phyloP scores from a whole-genome alignment of 2,329 filamentous ascomycete genomes.

The Aspergillus luchuensis region DNA sequence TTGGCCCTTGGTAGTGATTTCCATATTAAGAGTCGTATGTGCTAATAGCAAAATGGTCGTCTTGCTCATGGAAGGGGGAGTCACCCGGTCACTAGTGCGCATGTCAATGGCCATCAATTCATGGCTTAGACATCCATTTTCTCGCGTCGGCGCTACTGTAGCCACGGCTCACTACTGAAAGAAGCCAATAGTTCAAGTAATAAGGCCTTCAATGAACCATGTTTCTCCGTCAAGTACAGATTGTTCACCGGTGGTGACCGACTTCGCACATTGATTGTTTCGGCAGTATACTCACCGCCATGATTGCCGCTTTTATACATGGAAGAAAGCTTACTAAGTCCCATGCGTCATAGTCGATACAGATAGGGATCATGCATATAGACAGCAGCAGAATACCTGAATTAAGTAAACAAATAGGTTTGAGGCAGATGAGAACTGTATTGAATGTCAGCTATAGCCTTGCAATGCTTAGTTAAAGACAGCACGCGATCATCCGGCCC shows the following conservation, averaged over 20 bases:
- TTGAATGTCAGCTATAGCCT: neutral
- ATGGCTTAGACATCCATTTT: too few relatives aligned
- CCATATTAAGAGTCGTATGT: too few relatives aligned
- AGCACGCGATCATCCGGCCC: constrained; percentile 12
- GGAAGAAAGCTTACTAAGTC: neutral
- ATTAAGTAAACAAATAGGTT: neutral
- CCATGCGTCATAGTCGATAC: neutral
- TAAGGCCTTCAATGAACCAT: too few relatives aligned
- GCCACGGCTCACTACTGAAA: too few relatives aligned
- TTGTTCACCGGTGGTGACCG: neutral
- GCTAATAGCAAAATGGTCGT: too few relatives aligned
- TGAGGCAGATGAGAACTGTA: neutral
- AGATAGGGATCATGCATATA: neutral
- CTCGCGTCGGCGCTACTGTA: too few relatives aligned
- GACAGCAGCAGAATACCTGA: neutral
- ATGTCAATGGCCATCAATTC: too few relatives aligned
- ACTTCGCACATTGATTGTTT: neutral
- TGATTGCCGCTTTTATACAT: neutral
- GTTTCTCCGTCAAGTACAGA: neutral
- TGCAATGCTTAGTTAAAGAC: neutral
- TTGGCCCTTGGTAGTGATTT: too few relatives aligned
- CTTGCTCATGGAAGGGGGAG: too few relatives aligned
- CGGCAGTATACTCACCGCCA: neutral
- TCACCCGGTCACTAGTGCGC: too few relatives aligned
- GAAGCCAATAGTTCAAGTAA: too few relatives aligned